phyloP scores from a whole-genome alignment of 176 grass and related monocot genomes.

The Avena eriantha region DNA sequence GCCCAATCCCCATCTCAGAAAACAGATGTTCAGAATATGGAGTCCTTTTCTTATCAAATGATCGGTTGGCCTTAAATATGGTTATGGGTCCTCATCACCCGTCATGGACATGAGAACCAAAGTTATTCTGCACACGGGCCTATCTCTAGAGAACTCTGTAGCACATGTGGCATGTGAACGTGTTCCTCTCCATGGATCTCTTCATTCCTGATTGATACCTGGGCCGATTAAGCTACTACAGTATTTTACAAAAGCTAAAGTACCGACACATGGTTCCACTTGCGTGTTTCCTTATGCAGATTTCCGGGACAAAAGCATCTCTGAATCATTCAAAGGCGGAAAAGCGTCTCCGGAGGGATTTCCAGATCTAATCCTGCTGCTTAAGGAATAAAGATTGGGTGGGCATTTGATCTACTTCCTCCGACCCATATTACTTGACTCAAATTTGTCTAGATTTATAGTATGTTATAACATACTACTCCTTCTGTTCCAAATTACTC shows the following conservation, averaged over 20 bases:
- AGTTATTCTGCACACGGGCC: constrained; percentile 16
- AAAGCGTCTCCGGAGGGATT: background rate
- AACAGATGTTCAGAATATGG: background rate
- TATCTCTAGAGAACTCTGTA: background rate
- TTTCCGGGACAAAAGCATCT: background rate
- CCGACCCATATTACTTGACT: too few species aligned
- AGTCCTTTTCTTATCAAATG: background rate
- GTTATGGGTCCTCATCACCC: constrained; percentile 26
- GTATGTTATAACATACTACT: too few species aligned
- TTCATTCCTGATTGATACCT: background rate
- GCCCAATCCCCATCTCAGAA: background rate
- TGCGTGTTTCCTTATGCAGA: background rate
- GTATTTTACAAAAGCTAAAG: constrained; percentile 10
- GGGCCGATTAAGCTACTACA: background rate
- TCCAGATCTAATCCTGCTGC: constrained; percentile 25
- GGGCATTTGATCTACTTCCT: background rate
- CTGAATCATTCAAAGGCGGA: constrained; percentile 5
- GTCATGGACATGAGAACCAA: background rate
- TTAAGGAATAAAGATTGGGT: constrained; percentile 41
- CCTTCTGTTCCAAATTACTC: too few species aligned
- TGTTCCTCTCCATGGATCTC: background rate
- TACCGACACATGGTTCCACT: background rate
- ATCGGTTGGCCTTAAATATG: constrained; percentile 9
- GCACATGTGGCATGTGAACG: background rate
- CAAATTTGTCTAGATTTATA: too few species aligned